These are phyloP conservation scores for Tilletia indica DNA, from an alignment of 1,284 basidiomycete species.

Conservation along the genomic window DNA sequence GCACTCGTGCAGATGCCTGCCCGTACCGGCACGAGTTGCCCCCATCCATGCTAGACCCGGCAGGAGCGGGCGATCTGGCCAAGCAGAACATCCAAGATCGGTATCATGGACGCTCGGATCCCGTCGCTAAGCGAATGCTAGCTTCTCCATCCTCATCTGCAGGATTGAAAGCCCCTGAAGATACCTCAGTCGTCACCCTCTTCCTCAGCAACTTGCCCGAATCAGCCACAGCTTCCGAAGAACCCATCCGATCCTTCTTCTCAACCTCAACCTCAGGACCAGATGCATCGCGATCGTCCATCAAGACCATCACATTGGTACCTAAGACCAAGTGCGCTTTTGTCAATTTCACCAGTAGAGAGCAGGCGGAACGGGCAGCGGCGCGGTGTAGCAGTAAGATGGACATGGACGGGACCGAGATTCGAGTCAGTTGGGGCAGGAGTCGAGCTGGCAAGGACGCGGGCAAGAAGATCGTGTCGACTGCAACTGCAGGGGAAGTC, in stretches of 20 bases:
- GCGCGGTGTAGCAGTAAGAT: slow-evolving; percentile 82
- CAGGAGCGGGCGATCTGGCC: slow-evolving; percentile 59
- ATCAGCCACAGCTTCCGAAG: slow-evolving; percentile 71
- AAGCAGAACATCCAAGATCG: slow-evolving; percentile 89
- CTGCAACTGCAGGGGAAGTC: too few species aligned
- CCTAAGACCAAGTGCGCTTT: slow-evolving; percentile 73
- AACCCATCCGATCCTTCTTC: slow-evolving; percentile 73
- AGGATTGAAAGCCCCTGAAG: slow-evolving; percentile 5
- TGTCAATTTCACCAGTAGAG: slow-evolving; percentile 82
- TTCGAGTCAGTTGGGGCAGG: slow-evolving; percentile 78
- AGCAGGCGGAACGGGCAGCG: slow-evolving; percentile 79
- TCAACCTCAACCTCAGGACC: slow-evolving; percentile 48
- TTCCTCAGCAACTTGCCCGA: slow-evolving; percentile 74
- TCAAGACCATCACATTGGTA: slow-evolving; percentile 61
- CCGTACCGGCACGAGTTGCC: slow-evolving; percentile 93
- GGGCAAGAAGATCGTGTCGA: too few species aligned
- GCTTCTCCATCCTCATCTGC: not conserved
- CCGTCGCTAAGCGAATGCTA: slow-evolving; percentile 71
- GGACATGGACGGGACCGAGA: slow-evolving; percentile 73
- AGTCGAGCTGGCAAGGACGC: slow-evolving; percentile 60
- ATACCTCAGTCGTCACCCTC: slow-evolving; percentile 71
- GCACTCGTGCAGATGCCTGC: slow-evolving; percentile 84
- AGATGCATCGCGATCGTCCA: slow-evolving; percentile 57
- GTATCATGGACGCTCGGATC: slow-evolving; percentile 77
- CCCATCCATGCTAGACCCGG: slow-evolving; percentile 65